phyloP scores from a whole-genome alignment of 2,329 filamentous ascomycete genomes.

The Pezicula radicicola region DNA sequence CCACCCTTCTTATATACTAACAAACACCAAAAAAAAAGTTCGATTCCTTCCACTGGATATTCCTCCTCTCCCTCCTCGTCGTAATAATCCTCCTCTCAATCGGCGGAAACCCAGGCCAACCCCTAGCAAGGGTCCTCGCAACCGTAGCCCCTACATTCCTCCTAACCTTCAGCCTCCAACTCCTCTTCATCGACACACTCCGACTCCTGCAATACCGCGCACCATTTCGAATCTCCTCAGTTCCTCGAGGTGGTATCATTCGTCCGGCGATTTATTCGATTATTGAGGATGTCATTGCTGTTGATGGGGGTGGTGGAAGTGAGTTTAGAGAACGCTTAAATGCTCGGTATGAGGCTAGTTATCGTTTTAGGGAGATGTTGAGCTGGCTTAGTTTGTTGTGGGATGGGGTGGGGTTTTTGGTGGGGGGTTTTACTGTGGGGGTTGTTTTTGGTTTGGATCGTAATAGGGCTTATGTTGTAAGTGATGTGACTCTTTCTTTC shows the following conservation, averaged over 20 bases:
- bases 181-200: slow-evolving; percentile 45
- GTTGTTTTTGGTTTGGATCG: neutral
- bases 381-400: slow-evolving; percentile 49
- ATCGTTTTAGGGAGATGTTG: slow-evolving; percentile 50
- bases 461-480: neutral
- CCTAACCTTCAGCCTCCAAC: slow-evolving; percentile 47
- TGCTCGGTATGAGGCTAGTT: slow-evolving; percentile 48
- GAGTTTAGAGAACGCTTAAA: slow-evolving; percentile 49
- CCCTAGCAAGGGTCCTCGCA: slow-evolving; percentile 46
- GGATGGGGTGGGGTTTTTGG: slow-evolving; percentile 28
- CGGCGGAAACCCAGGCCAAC: slow-evolving; percentile 2
- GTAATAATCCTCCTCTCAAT: slow-evolving; percentile 55
- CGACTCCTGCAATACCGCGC: slow-evolving; percentile 41
- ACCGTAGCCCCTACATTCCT: slow-evolving; percentile 49
- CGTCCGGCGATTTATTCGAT: slow-evolving; percentile 51
- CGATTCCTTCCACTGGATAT: slow-evolving; percentile 57
- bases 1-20: too few relatives aligned
- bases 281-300: slow-evolving; percentile 51
- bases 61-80: slow-evolving; percentile 50
- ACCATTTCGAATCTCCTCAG: slow-evolving; percentile 48
- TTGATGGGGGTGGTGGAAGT: slow-evolving; percentile 49
- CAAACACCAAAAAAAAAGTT: slow-evolving; percentile 40
- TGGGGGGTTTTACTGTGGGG: neutral
- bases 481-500: neutral
- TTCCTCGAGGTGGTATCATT: slow-evolving; percentile 45